These are phyloP conservation scores for Entoloma clypeatum DNA, from an alignment of 1,284 basidiomycete genomes.

Conservation along the genomic window DNA sequence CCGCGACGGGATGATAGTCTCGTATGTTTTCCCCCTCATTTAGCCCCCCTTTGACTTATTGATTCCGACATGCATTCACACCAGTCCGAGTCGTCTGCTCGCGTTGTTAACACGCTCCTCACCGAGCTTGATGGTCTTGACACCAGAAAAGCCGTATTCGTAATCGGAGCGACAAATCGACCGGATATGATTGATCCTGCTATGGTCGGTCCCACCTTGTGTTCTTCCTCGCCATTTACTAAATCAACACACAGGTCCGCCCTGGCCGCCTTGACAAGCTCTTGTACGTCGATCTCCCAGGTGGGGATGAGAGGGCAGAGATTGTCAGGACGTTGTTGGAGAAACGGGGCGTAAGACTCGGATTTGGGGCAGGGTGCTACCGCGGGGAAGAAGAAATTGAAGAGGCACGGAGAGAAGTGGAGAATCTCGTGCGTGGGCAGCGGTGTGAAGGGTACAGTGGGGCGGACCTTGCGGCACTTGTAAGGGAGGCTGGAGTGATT, in stretches of 20 bases:
- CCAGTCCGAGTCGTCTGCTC: conserved; percentile 91
- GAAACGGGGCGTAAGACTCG: no score
- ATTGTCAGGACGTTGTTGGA: conserved; percentile 81
- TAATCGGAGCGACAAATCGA: conserved; percentile 96
- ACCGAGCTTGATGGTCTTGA: conserved; percentile 97
- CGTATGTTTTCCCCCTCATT: conserved; percentile 41
- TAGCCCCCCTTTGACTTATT: neutral
- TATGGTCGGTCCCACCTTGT: no score
- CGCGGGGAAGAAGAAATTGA: no score
- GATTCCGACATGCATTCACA: conserved; percentile 1
- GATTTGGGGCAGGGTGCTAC: no score
- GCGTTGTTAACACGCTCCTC: conserved; percentile 96
- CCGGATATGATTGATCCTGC: conserved; percentile 99
- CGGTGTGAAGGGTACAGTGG: conserved; percentile 85
- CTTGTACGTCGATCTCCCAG: conserved; percentile 92
- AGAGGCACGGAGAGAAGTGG: conserved; percentile 35
- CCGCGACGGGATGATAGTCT: conserved; percentile 90
- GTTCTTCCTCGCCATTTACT: no score
- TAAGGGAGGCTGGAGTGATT: conserved; percentile 86
- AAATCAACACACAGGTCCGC: no score
- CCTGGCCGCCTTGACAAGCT: conserved; percentile 96
- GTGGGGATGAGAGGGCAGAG: conserved; percentile 75
- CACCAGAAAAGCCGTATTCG: conserved; percentile 86
- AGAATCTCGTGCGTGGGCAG: conserved; percentile 50
- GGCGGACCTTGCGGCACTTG: conserved; percentile 83